phyloP scores from a whole-genome alignment of 331 rosid genomes.

The Telfairia occidentalis region DNA sequence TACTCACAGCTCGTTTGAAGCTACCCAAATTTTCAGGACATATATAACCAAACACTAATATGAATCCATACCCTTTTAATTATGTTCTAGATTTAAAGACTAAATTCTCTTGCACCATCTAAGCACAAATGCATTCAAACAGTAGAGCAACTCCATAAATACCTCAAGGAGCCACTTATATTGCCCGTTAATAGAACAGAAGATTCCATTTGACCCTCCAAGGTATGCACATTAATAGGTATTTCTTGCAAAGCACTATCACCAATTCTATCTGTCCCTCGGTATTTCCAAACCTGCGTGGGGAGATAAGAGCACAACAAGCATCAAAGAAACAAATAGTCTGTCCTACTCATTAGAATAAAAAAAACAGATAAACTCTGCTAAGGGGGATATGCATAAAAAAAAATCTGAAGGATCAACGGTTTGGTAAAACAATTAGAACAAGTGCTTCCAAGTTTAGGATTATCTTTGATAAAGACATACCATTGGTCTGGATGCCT shows the following conservation, averaged over 20 bases:
- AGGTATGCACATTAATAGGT: conserved; percentile 39
- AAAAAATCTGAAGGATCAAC: not conserved
- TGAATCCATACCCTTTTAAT: not conserved
- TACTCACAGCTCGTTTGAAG: not conserved
- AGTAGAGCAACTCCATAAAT: conserved; percentile 3
- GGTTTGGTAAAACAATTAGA: not conserved
- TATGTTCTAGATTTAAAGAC: not conserved
- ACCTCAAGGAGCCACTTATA: conserved; percentile 54
- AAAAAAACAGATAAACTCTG: not conserved
- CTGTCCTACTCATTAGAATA: not conserved
- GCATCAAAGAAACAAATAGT: not conserved
- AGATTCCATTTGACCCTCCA: conserved; percentile 40
- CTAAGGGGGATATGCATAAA: not conserved
- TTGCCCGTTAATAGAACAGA: conserved; percentile 54
- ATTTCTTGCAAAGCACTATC: conserved; percentile 60
- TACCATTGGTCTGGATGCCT: conserved; percentile 57
- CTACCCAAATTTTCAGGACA: not conserved
- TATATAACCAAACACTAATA: not conserved
- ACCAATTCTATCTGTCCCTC: conserved; percentile 31
- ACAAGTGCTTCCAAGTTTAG: not conserved
- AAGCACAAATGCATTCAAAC: not conserved
- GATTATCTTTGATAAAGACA: conserved; percentile 6
- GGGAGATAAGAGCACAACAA: not conserved
- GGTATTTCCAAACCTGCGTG: conserved; percentile 67
- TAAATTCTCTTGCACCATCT: not conserved